Evolutionary conservation across 2,329 filamentous ascomycete species (phyloP).

Genomic region (Metarhizium sp.): DNA sequence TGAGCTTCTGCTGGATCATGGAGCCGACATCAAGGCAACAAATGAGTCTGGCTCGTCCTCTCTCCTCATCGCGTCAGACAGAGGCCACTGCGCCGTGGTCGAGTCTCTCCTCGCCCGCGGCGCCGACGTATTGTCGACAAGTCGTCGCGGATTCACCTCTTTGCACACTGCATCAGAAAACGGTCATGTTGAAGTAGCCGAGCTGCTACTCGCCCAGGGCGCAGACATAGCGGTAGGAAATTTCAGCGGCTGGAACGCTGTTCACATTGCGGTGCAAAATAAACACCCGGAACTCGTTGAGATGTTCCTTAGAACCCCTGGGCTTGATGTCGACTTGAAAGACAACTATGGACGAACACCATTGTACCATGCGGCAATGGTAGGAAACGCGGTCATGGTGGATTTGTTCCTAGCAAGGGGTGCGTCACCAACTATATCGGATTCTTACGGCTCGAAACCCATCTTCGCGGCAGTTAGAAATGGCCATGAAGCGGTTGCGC

Average conservation of each 20-base stretch:
- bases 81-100: neutral
- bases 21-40: neutral
- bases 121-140: neutral
- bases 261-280: slow-evolving; percentile 5
- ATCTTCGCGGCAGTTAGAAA: slow-evolving; percentile 4
- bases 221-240: neutral
- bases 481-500: slow-evolving; percentile 3
- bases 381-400: neutral
- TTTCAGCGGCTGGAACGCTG: slow-evolving; percentile 2
- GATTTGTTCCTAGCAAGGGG: neutral
- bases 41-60: neutral
- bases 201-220: slow-evolving; percentile 1
- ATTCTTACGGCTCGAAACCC: neutral
- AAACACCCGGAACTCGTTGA: neutral
- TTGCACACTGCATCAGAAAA: slow-evolving; percentile 1
- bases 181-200: neutral
- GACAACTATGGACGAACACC: slow-evolving; percentile 5
- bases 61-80: slow-evolving; percentile 1
- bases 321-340: neutral
- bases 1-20: slow-evolving; percentile 2
- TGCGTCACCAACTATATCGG: neutral
- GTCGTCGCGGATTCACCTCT: neutral
- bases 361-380: slow-evolving; percentile 1
- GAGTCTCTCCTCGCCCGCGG: neutral
- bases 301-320: neutral